These are phyloP conservation scores for Peronospora farinosa DNA, from an alignment of 352 stramenopile genomes.

Conservation along the genomic window DNA sequence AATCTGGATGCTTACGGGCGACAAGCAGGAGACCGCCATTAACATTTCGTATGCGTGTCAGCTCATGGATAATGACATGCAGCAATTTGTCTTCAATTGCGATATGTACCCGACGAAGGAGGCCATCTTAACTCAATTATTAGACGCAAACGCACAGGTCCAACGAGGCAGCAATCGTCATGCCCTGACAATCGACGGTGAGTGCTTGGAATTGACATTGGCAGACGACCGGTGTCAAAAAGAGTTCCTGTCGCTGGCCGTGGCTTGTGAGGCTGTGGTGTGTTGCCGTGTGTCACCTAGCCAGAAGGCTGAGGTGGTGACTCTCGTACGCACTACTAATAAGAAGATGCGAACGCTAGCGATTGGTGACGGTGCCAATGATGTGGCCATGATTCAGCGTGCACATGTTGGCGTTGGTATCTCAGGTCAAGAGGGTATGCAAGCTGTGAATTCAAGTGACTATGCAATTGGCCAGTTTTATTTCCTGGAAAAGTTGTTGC, in stretches of 20 bases:
- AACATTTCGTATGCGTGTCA: slow-evolving; percentile 91
- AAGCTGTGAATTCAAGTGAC: slow-evolving; percentile 95
- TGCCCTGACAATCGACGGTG: slow-evolving; percentile 62
- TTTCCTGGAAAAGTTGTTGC: slow-evolving; percentile 90
- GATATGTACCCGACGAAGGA: slow-evolving; percentile 53
- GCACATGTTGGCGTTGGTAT: slow-evolving; percentile 89
- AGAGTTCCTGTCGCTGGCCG: slow-evolving; percentile 62
- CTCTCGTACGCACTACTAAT: slow-evolving; percentile 47
- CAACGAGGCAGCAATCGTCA: slow-evolving; percentile 28
- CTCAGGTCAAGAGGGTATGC: slow-evolving; percentile 87
- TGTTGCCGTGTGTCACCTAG: slow-evolving; percentile 77
- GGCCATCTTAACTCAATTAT: slow-evolving; percentile 31
- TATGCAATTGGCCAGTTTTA: slow-evolving; percentile 97
- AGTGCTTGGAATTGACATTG: slow-evolving; percentile 60
- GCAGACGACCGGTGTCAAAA: slow-evolving; percentile 44
- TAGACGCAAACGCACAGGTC: slow-evolving; percentile 29
- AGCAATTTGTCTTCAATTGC: slow-evolving; percentile 63
- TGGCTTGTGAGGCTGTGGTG: slow-evolving; percentile 69
- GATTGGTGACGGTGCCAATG: slow-evolving; percentile 92
- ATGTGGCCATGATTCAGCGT: slow-evolving; percentile 92
- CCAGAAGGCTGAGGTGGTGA: slow-evolving; percentile 79
- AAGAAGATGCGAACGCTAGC: slow-evolving; percentile 65
- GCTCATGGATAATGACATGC: slow-evolving; percentile 85
- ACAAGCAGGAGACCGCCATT: slow-evolving; percentile 92
- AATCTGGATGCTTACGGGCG: slow-evolving; percentile 91